Evolutionary conservation across 129 eudicot species (phyloP), one percentile per base, ranked within the genome.

Genomic region (Pseudognaphalium luteoalbum): DNA sequence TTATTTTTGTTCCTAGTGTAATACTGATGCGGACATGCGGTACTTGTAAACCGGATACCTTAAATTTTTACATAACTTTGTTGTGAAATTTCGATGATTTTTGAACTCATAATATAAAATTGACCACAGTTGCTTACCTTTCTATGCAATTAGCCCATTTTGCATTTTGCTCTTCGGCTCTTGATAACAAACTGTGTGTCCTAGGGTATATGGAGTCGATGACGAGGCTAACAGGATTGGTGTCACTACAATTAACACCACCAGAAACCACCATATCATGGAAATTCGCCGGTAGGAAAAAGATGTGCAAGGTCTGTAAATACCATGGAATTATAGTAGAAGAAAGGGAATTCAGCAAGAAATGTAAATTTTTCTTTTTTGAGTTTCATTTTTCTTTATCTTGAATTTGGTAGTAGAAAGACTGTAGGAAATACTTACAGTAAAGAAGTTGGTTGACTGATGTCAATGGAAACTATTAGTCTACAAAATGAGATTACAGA

Each of bases 231-330:
- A 47, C 54, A 47, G 54, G 54, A 47, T 47, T 3, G 54, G n/a
- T 47, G 54, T 47, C 82, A 76, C 85, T 14, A 84, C 85, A 64
- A 70, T 80, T 67, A 80, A 44, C 87, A 87, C 66, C 81, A 81
- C 82, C 87, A 82, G 78, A 62, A 82, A 87, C 68, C 73, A 77
- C 80, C 86, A 88, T 80, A 81, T 83, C 1, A 84, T 85, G 66
- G 84, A 79, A 85, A 75, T 37, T 57, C 30, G 16, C 59, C 22
- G 75, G 70, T 66, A 66, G 70, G 75, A 63, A 80, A 72, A 73
- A 65, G 25, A 66, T 65, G 75, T 58, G 60, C 52, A 66, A 76
- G 58, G 65, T 78, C 72, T 47, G 70, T 22, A 68, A 74, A 62
- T 68, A 58, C 74, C 76, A 74, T 57, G 79, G 73, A 80, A 66